phyloP scores from a whole-genome alignment of 345 rosid genomes.

The Limnanthes douglasii region DNA sequence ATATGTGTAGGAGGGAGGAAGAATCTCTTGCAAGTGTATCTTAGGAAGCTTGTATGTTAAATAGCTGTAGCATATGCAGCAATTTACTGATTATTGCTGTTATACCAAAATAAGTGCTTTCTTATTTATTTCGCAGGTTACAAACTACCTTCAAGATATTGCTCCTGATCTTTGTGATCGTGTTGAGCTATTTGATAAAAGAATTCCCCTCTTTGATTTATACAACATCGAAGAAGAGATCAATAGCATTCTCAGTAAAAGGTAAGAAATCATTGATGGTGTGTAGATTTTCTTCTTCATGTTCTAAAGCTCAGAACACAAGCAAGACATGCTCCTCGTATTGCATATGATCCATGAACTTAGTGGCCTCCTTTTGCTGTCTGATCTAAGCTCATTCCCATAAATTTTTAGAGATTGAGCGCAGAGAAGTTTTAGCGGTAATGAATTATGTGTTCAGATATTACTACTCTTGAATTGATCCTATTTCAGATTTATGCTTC shows the following conservation, averaged over 20 bases:
- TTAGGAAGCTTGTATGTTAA: neutral
- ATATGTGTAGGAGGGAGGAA: too few relatives aligned
- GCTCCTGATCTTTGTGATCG: conserved; percentile 92
- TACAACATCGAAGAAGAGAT: conserved; percentile 82
- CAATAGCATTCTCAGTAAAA: conserved; percentile 73
- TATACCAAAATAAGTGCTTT: too few relatives aligned
- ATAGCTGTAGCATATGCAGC: neutral
- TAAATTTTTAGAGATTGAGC: neutral
- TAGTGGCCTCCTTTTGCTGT: neutral
- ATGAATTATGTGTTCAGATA: neutral
- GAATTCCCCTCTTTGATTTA: conserved; percentile 76
- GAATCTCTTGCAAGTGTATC: conserved; percentile 6
- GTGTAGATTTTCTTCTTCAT: neutral
- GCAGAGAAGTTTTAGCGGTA: neutral
- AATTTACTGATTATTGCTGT: conserved; percentile 11
- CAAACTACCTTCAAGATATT: conserved; percentile 91
- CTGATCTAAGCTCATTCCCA: neutral
- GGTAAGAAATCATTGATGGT: conserved; percentile 25
- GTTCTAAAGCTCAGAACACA: neutral
- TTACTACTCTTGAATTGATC: neutral
- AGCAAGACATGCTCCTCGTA: neutral
- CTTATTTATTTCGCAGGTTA: conserved; percentile 39
- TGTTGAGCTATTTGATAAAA: conserved; percentile 63
- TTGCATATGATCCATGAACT: neutral
- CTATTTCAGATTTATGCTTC: neutral